Evolutionary conservation across 768 basidiomycete genomes (phyloP), one percentile per base, ranked within the genome.

Genomic region (Cubamyces sp.): DNA sequence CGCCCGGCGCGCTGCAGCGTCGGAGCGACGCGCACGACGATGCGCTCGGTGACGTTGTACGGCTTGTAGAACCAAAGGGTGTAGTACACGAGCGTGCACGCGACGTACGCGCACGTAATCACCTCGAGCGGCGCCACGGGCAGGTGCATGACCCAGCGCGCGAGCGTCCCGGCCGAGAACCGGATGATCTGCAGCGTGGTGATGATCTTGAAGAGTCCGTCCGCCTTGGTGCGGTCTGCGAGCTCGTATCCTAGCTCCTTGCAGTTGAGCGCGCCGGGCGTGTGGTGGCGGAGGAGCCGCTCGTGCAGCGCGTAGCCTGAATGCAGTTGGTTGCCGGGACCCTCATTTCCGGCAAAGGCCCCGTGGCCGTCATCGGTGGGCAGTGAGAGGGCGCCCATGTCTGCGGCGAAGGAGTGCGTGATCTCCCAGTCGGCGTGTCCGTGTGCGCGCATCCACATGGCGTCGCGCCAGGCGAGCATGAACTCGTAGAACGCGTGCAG

Each of bases 401-500:
- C 64, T 2, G 64, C 64, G 18, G 54, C 54, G 50, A 64, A 64
- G 5, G 64, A 54, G 59, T 57, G 64, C 21, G 54, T 41, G 26
- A 56, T 23, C 30, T 43, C 41, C 64, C 64, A 64, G 34, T 53
- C 64, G 16, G 42, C 39, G 48, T 64, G 51, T 26, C 64, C 64
- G 48, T 64, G 54, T 14, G 21, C 64, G 50, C 51, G 64, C 64
- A 64, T 64, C 64, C 64, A 64, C n/a, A 34, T 39, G 49, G 54
- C 64, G 59, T 64, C 64, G 49, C 64, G 64, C 34, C 54, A 40
- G 19, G 64, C 64, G 54, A 64, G 42, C 43, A 64, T 49, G 40
- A 57, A 49, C 64, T 64, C 64, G 46, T 60, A 64, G 54, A 60
- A 64, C 34, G 59, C 64, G 49, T 64, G 64, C 6, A 64, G 59